These are phyloP conservation scores for Botrytis medusae DNA, from an alignment of 2,329 filamentous ascomycete species.

Conservation along the genomic window DNA sequence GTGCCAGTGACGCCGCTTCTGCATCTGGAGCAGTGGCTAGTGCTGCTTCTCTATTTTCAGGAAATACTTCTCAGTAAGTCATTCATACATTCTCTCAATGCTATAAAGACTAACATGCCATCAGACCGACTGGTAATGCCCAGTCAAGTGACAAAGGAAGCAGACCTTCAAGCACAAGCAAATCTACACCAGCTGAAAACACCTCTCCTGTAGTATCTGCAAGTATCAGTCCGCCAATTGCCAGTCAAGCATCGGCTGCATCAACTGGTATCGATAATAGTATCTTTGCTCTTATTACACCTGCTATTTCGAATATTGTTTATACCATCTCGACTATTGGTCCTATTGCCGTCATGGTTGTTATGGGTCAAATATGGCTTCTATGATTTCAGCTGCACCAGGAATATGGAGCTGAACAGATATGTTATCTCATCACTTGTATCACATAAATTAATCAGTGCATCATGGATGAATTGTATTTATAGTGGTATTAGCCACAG, in stretches of 20 bases:
- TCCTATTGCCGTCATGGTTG: conserved; percentile 9
- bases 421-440: conserved; percentile 5
- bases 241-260: conserved; percentile 19
- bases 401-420: neutral
- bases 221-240: conserved; percentile 16
- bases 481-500: neutral
- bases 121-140: conserved; percentile 13
- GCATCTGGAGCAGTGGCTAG: conserved; percentile 15
- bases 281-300: conserved; percentile 3
- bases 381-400: neutral
- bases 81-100: neutral
- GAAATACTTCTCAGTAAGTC: conserved; percentile 12
- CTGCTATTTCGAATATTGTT: conserved; percentile 10
- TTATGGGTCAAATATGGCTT: conserved; percentile 20
- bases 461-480: neutral
- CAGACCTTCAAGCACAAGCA: conserved; percentile 8
- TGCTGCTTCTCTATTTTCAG: conserved; percentile 13
- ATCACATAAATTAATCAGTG: conserved; percentile 6
- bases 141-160: conserved; percentile 11
- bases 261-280: conserved; percentile 18
- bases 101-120: neutral
- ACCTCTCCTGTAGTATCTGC: conserved; percentile 13
- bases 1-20: conserved; percentile 1
- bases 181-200: conserved; percentile 14
- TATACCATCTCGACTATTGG: conserved; percentile 11